Conservation (phyloP, 495 filamentous ascomycete genomes). For the Lichina pygmaea region DNA sequence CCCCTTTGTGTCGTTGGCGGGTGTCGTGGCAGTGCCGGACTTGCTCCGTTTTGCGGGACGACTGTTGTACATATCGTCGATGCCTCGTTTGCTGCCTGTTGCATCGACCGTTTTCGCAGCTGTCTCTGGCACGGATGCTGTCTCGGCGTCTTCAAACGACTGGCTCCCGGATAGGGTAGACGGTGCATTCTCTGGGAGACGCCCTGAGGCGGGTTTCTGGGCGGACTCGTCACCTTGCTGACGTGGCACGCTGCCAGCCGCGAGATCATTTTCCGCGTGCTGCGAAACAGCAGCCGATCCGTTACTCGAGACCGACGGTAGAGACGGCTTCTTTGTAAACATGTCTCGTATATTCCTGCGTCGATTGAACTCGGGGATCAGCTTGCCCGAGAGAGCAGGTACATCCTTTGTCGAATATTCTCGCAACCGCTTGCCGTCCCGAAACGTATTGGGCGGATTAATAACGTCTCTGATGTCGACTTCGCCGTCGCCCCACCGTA, state of each 20-base stretch:
- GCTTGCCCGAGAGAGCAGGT: conserved; percentile 48
- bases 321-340: conserved; percentile 36
- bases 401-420: conserved; percentile 39
- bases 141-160: neutral
- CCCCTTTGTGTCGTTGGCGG: conserved; percentile 15
- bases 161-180: neutral
- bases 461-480: conserved; percentile 43
- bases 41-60: conserved; percentile 20
- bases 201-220: neutral
- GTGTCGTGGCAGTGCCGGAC: conserved; percentile 8
- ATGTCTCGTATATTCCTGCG: conserved; percentile 77
- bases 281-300: neutral
- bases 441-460: conserved; percentile 55
- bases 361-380: conserved; percentile 69
- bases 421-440: conserved; percentile 34
- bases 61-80: conserved; percentile 5
- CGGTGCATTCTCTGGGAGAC: neutral
- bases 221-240: neutral
- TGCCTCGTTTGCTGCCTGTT: conserved; percentile 3
- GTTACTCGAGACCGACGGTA: conserved; percentile 3
- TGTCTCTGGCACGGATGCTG: neutral
- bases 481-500: conserved; percentile 21
- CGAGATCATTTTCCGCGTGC: neutral
- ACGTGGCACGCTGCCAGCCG: neutral
- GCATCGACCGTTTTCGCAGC: neutral